These are phyloP conservation scores for Curvularia eragrostidis DNA, from an alignment of 2,329 filamentous ascomycete species.

Conservation along the genomic window DNA sequence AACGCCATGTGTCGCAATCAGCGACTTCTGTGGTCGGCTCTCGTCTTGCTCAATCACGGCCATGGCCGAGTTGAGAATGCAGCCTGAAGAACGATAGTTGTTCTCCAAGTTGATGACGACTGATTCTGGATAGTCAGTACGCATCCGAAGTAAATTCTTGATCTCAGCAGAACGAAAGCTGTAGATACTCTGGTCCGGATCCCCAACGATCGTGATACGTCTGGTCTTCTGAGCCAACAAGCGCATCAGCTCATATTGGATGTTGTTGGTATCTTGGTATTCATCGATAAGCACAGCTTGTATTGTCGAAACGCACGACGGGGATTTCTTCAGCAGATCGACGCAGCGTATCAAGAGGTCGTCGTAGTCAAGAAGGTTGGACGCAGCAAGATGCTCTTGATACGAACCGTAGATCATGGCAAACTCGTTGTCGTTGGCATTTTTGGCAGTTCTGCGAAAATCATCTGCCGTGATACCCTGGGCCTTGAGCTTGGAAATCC, in stretches of 20 bases:
- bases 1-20: conserved; percentile 79
- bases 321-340: conserved; percentile 74
- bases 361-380: conserved; percentile 92
- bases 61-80: conserved; percentile 80
- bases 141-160: conserved; percentile 81
- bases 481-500: conserved; percentile 73
- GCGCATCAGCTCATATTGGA: conserved; percentile 94
- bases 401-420: conserved; percentile 75
- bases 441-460: conserved; percentile 51
- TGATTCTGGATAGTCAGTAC: conserved; percentile 76
- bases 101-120: conserved; percentile 86
- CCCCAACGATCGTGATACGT: conserved; percentile 92
- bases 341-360: conserved; percentile 86
- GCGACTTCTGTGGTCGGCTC: conserved; percentile 76
- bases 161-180: conserved; percentile 94
- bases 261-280: conserved; percentile 94
- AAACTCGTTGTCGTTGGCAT: conserved; percentile 68
- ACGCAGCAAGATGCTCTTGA: conserved; percentile 73
- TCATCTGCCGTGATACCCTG: conserved; percentile 59
- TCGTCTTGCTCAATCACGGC: conserved; percentile 90
- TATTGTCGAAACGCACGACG: conserved; percentile 85
- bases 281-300: conserved; percentile 94
- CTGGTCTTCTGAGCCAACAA: conserved; percentile 76
- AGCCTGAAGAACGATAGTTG: conserved; percentile 91
- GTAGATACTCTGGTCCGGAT: conserved; percentile 98